Percentiles rank a stretch among this genome's conserved stretches.
These are phyloP conservation scores for Penicillium sp. DNA, from an alignment of 2,329 filamentous ascomycete genomes.

Conservation along the genomic window DNA sequence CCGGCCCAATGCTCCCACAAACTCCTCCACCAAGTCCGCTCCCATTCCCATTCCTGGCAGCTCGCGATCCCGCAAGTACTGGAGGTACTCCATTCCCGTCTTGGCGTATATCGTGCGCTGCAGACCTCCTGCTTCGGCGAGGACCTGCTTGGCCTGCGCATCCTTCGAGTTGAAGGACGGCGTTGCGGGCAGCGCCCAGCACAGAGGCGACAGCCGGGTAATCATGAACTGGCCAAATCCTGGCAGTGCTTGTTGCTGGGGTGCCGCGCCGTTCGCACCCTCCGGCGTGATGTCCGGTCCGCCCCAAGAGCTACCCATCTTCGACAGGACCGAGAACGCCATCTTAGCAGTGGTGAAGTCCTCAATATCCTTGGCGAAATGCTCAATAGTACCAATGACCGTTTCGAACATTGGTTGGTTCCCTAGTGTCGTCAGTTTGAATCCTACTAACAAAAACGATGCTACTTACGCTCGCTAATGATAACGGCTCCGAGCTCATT, in stretches of 20 bases:
- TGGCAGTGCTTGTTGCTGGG: constrained; percentile 50
- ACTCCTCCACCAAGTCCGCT: constrained; percentile 40
- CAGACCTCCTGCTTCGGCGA: constrained; percentile 75
- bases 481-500: constrained; percentile 84
- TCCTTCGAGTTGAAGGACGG: constrained; percentile 73
- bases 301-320: constrained; percentile 83
- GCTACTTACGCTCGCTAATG: constrained; percentile 76
- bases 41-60: constrained; percentile 43
- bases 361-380: constrained; percentile 67
- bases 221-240: constrained; percentile 91
- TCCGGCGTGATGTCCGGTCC: constrained; percentile 61
- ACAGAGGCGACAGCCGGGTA: constrained; percentile 74
- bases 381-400: constrained; percentile 74
- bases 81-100: constrained; percentile 70
- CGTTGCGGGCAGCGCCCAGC: constrained; percentile 78
- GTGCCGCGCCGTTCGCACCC: constrained; percentile 23
- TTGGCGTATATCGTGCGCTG: constrained; percentile 87
- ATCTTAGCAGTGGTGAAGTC: constrained; percentile 61
- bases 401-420: constrained; percentile 89
- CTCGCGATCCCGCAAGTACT: constrained; percentile 39
- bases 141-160: constrained; percentile 76
- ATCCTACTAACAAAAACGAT: too few species aligned
- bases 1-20: constrained; percentile 38
- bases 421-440: too few species aligned
- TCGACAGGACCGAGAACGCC: constrained; percentile 70